Percentiles rank a stretch among this genome's conserved stretches.
phyloP scores from a whole-genome alignment of 2,329 filamentous ascomycete species.

The Leptographium galeiforme region DNA sequence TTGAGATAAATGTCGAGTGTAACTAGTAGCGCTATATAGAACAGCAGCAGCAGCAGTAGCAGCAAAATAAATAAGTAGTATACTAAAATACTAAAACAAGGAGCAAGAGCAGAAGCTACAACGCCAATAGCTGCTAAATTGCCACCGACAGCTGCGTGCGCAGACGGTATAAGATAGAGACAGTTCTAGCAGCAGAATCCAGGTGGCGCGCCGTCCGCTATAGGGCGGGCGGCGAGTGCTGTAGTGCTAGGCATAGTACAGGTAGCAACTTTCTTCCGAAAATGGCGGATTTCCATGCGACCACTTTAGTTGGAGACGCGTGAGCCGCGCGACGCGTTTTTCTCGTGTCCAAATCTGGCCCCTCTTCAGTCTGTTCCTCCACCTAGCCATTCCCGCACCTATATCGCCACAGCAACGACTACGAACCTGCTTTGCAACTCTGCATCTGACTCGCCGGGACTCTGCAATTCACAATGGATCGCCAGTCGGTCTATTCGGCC shows the following conservation, averaged over 20 bases:
- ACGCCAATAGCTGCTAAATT: too few species aligned
- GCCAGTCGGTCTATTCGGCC: conserved; percentile 73
- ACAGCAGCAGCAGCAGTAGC: too few species aligned
- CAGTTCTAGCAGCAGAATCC: too few species aligned
- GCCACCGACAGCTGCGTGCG: too few species aligned
- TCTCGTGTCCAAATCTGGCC: not conserved
- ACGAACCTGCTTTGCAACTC: not conserved
- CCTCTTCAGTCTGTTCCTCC: conserved; percentile 3
- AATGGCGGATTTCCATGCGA: conserved; percentile 4
- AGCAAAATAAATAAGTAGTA: too few species aligned
- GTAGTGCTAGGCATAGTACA: not conserved
- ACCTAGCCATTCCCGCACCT: not conserved
- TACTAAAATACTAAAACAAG: too few species aligned
- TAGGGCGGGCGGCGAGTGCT: not conserved
- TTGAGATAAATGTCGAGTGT: too few species aligned
- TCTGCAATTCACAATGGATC: conserved; percentile 51
- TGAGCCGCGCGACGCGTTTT: conserved; percentile 12
- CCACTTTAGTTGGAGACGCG: conserved; percentile 13
- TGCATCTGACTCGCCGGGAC: not conserved
- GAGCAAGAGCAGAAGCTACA: too few species aligned
- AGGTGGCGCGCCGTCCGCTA: too few species aligned
- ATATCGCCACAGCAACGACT: not conserved
- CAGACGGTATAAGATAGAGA: too few species aligned
- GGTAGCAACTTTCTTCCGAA: not conserved
- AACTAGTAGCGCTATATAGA: too few species aligned